Evolutionary conservation across 768 basidiomycete genomes (phyloP).

Genomic region (Amanita exitialis): DNA sequence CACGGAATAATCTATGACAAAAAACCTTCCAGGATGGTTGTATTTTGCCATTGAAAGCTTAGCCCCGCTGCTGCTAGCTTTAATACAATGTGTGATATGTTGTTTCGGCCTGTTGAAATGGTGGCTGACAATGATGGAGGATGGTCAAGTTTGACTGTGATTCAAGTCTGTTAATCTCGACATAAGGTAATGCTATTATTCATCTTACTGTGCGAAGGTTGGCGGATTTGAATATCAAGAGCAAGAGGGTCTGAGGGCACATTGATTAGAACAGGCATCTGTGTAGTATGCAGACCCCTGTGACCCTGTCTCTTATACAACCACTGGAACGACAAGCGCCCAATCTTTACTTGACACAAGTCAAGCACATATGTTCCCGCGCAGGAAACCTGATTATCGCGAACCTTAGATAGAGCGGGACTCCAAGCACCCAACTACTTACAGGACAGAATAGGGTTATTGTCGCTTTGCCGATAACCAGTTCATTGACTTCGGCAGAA

Average conservation of each 20-base stretch:
- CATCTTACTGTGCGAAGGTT: conserved; percentile 38
- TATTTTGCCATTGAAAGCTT: conserved; percentile 35
- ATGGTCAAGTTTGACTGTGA: conserved; percentile 56
- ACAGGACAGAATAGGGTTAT: conserved; percentile 67
- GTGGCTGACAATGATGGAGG: conserved; percentile 42
- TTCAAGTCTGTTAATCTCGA: conserved; percentile 4
- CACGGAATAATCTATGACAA: background rate
- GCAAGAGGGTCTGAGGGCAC: conserved; percentile 56
- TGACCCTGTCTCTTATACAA: conserved; percentile 29
- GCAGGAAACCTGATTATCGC: conserved; percentile 45
- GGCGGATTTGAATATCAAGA: conserved; percentile 52
- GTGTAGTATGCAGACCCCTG: conserved; percentile 15
- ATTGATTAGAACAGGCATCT: conserved; percentile 35
- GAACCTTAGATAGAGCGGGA: background rate
- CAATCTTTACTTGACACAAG: conserved; percentile 53
- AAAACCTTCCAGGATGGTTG: conserved; percentile 27
- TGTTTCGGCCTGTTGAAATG: conserved; percentile 63
- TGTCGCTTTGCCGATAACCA: conserved; percentile 50
- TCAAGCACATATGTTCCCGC: conserved; percentile 64
- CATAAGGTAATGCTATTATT: background rate
- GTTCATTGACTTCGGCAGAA: conserved; percentile 23
- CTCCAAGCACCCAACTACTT: conserved; percentile 17
- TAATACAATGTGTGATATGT: conserved; percentile 41
- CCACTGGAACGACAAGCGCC: conserved; percentile 61
- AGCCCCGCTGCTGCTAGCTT: conserved; percentile 47